Evolutionary conservation across 139 green algal genomes (phyloP).

Genomic region (Tetratostichococcus sp.): DNA sequence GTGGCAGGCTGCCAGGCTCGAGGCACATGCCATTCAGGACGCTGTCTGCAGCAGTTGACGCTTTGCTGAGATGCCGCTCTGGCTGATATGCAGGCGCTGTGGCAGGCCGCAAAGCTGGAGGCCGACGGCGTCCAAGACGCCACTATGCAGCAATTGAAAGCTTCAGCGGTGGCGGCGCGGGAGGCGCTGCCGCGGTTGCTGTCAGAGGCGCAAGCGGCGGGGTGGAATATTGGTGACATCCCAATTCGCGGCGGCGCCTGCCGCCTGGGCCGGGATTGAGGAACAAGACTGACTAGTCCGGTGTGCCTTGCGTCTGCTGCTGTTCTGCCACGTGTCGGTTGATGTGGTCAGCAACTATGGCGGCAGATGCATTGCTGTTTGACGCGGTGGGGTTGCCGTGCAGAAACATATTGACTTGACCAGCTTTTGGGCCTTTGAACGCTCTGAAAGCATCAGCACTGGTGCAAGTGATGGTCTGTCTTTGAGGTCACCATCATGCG

Average conservation of each 20-base stretch:
- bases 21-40: constrained; percentile 15
- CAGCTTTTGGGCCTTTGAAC: no score
- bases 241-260: not conserved
- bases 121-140: not conserved
- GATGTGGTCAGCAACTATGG: no score
- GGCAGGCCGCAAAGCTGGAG: constrained; percentile 13
- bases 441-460: no score
- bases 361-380: no score
- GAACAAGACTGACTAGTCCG: no score
- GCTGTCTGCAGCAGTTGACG: not conserved
- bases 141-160: not conserved
- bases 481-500: no score
- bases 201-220: not conserved
- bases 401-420: no score
- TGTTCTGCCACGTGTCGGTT: no score
- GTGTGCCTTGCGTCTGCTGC: no score
- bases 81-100: constrained; percentile 5
- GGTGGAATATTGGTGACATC: constrained; percentile 9
- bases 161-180: constrained; percentile 22
- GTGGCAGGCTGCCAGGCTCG: constrained; percentile 64
- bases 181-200: constrained; percentile 20
- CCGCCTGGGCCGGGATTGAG: not conserved
- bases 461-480: no score
- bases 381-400: no score
- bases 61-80: no score